Evolutionary conservation across 768 basidiomycete species (phyloP).

Genomic region (Trametes cubensis): DNA sequence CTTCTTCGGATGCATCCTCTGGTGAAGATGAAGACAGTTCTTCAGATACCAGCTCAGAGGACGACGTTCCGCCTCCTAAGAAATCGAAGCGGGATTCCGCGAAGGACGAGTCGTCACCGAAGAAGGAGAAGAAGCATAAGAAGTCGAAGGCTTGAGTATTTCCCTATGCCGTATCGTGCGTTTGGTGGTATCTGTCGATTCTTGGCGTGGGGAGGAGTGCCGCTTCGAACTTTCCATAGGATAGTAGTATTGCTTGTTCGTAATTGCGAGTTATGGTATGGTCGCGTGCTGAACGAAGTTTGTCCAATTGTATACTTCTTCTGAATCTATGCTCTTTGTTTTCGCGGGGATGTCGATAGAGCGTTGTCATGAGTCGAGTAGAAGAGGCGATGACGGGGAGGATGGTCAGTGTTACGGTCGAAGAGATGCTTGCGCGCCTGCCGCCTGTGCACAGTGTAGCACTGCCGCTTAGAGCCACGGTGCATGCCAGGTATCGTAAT

Average conservation of each 20-base stretch:
- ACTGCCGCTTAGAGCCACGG: too few species aligned
- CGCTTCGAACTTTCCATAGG: constrained; percentile 1
- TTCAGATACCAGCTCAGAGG: constrained; percentile 32
- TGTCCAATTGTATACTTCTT: not conserved
- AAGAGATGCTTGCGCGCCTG: constrained; percentile 9
- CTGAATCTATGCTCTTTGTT: too few species aligned
- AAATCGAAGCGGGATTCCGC: constrained; percentile 32
- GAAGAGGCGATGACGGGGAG: not conserved
- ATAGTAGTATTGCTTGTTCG: constrained; percentile 14
- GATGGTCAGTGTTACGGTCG: constrained; percentile 5
- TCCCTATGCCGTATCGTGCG: not conserved
- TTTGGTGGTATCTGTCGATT: not conserved
- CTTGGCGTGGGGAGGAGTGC: not conserved
- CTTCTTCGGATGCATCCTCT: constrained; percentile 24
- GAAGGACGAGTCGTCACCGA: constrained; percentile 27
- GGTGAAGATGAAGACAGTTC: constrained; percentile 41
- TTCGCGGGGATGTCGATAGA: too few species aligned
- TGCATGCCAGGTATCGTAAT: too few species aligned
- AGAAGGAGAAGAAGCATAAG: constrained; percentile 49
- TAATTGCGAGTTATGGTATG: constrained; percentile 11
- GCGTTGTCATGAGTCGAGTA: too few species aligned
- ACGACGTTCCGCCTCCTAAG: constrained; percentile 37
- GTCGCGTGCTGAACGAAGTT: not conserved
- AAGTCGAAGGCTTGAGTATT: constrained; percentile 38
- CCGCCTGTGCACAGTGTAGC: not conserved